Conservation (phyloP, 352 stramenopile genomes). For the Lagenidium giganteum region DNA sequence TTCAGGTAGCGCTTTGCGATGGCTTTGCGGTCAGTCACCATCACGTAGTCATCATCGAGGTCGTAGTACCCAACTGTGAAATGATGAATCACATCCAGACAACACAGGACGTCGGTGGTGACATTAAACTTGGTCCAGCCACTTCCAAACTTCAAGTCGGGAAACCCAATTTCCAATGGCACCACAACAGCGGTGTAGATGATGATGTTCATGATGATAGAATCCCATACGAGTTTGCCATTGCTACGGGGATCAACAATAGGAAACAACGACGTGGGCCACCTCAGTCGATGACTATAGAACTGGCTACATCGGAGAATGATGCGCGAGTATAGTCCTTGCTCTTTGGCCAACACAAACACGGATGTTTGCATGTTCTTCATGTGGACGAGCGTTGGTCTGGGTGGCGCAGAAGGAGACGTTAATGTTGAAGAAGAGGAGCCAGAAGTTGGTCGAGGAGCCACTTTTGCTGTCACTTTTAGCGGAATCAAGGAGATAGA, state of each 20-base stretch:
- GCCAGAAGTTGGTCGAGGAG: too few relatives aligned
- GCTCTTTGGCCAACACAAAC: constrained; percentile 18
- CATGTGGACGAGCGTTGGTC: too few relatives aligned
- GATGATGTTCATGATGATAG: constrained; percentile 65
- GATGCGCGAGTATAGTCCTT: constrained; percentile 19
- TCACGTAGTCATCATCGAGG: constrained; percentile 58
- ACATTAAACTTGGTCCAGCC: constrained; percentile 22
- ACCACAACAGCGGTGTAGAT: constrained; percentile 72
- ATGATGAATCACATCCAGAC: constrained; percentile 63
- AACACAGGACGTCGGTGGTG: constrained; percentile 44
- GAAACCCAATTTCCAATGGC: constrained; percentile 67
- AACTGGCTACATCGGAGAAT: constrained; percentile 29
- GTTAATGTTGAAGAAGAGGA: too few relatives aligned
- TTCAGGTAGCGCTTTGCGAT: constrained; percentile 50
- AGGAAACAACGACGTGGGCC: constrained; percentile 27
- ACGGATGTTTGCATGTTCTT: too few relatives aligned
- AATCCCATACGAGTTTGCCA: constrained; percentile 55
- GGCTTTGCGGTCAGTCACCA: constrained; percentile 30
- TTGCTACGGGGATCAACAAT: constrained; percentile 55
- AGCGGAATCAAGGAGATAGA: too few relatives aligned
- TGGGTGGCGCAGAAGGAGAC: too few relatives aligned
- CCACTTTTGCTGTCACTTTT: too few relatives aligned
- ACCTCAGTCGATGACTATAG: constrained; percentile 30
- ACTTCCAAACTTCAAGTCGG: constrained; percentile 35
- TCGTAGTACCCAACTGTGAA: constrained; percentile 67